Base-by-base conservation (phyloP, 2,329 filamentous ascomycete genomes). In the Colletotrichum sp. region DNA sequence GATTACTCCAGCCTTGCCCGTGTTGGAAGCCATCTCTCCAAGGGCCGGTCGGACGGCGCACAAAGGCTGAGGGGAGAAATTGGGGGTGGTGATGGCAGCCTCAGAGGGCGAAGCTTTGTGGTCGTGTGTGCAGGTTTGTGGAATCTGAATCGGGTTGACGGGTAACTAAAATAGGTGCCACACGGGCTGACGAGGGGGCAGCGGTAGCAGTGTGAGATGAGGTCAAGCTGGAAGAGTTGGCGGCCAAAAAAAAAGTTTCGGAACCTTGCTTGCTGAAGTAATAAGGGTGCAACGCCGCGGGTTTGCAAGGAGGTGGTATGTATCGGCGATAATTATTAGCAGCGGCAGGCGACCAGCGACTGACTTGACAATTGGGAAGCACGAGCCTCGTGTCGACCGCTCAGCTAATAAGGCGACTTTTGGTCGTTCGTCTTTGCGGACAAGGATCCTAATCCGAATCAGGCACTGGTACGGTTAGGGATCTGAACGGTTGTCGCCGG, bases 1-100 rank as follows among this genome's bases (percentile, higher is more conserved):
- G 80, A 93, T 88, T 79, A 92, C 84, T 81, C 90, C 90, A 80
- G 90, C 90, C 85, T 88, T 90, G 83, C 90, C 90, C 77, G 88
- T 88, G 68, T 84, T 82, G 74, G 84, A 81, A 82, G 86, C 83
- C 84, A 86, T 86, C 78, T 81, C 75, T 61, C 75, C 68, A 30
- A 52, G 67, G 43, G 68, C 70, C 59, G 67, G 70, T 24, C 72
- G 52, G 21, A 39, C n/a, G 69, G 57, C 67, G 61, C 60, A 63
- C 70, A 72, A 32, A 64, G 66, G 63, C 59, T 68, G 67, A 39
- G 66, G 57, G 52, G 61, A 60, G 57, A 28, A 59, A 67, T 39
- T 36, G 43, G 66, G 43, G 64, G 65, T 74, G 26, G 59, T 61
- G 74, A 74, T 76, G 26, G 75, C 75, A 65, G 75, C 67, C 57